A percentile compares a stretch with the other conserved stretches of the same genome.
These are phyloP conservation scores for Heritiera fomes DNA, from an alignment of 345 rosid species.

Conservation along the genomic window DNA sequence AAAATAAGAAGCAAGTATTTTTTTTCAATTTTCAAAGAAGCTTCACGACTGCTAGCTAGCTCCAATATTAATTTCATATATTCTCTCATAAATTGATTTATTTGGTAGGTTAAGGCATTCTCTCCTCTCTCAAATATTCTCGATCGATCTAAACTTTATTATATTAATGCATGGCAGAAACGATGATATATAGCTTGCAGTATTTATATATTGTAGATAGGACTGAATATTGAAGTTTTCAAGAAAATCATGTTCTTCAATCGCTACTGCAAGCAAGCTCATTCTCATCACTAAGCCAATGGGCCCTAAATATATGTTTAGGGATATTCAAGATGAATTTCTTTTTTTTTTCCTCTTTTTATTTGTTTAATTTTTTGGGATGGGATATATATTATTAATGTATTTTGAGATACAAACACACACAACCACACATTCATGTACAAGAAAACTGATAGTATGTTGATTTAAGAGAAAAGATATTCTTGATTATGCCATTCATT, in stretches of 20 bases:
- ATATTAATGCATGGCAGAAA: background rate
- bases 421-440: no score
- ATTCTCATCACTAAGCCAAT: background rate
- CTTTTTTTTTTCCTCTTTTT: background rate
- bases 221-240: slow-evolving; percentile 34
- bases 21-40: slow-evolving; percentile 31
- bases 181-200: background rate
- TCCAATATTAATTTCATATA: background rate
- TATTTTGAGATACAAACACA: background rate
- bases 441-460: no score
- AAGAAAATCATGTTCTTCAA: background rate
- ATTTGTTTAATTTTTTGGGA: background rate
- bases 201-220: slow-evolving; percentile 27
- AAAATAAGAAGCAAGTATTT: background rate
- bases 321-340: background rate
- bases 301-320: background rate
- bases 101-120: slow-evolving; percentile 21
- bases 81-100: background rate
- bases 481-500: no score
- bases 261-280: background rate
- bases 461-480: background rate
- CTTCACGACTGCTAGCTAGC: slow-evolving; percentile 14
- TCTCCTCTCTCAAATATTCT: slow-evolving; percentile 15
- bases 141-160: background rate
- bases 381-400: background rate